phyloP scores from a whole-genome alignment of 1,139 yeast genomes.

The Hansenula sp. region DNA sequence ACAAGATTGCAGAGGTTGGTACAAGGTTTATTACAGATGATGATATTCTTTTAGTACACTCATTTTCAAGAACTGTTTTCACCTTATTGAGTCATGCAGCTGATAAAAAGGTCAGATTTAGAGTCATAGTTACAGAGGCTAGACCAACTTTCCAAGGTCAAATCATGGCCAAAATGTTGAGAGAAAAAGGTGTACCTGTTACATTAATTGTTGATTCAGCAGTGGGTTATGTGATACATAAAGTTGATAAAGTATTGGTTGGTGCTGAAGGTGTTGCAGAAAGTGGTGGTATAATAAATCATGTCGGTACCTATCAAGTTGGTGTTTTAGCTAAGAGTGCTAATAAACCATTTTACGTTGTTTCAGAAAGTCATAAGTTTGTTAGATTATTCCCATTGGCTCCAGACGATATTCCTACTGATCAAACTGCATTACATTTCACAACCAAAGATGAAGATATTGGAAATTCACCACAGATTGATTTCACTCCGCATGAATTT shows the following conservation, averaged over 20 bases:
- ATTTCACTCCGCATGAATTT: slow-evolving; percentile 94
- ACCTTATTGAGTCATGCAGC: slow-evolving; percentile 76
- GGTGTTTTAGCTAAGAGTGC: slow-evolving; percentile 91
- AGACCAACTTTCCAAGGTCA: slow-evolving; percentile 83
- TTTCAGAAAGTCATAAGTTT: slow-evolving; percentile 93
- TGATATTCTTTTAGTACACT: slow-evolving; percentile 86
- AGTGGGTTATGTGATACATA: slow-evolving; percentile 88
- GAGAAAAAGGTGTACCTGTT: slow-evolving; percentile 84
- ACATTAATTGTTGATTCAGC: slow-evolving; percentile 89
- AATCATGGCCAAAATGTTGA: slow-evolving; percentile 65
- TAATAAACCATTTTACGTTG: slow-evolving; percentile 91
- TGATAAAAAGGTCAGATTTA: slow-evolving; percentile 69
- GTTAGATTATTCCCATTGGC: slow-evolving; percentile 94
- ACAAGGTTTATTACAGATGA: slow-evolving; percentile 89
- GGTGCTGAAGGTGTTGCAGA: slow-evolving; percentile 99
- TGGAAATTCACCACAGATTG: slow-evolving; percentile 52
- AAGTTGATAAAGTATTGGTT: slow-evolving; percentile 87
- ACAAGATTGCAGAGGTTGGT: slow-evolving; percentile 85
- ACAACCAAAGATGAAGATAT: slow-evolving; percentile 35
- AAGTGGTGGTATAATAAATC: slow-evolving; percentile 96
- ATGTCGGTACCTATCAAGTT: slow-evolving; percentile 92
- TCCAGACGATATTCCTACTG: slow-evolving; percentile 84
- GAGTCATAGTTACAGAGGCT: slow-evolving; percentile 91
- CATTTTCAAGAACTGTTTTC: slow-evolving; percentile 86
- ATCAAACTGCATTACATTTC: slow-evolving; percentile 38